A percentile compares a stretch with the other conserved stretches of the same genome.
Conservation (phyloP, 345 rosid species). For the Eucalyptus virginea region DNA sequence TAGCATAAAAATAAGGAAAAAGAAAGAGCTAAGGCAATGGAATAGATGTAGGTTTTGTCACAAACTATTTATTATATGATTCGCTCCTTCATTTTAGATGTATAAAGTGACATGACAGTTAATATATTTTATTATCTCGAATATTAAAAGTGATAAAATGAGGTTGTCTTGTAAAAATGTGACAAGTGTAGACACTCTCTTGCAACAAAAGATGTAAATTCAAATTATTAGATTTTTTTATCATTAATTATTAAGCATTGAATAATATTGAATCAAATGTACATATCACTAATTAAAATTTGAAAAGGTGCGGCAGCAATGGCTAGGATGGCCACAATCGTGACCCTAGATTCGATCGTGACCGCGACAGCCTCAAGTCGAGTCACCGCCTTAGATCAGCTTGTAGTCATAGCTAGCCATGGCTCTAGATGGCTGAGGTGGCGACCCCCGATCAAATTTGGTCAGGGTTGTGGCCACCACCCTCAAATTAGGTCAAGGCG, state of each 20-base stretch:
- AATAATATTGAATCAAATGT: neutral
- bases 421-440: neutral
- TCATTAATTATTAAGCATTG: neutral
- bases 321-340: neutral
- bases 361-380: rapidly evolving
- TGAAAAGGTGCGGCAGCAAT: neutral
- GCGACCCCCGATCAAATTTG: neutral
- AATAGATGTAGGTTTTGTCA: neutral
- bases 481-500: neutral
- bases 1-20: neutral
- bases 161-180: too few species aligned
- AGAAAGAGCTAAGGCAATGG: neutral
- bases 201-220: neutral
- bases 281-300: neutral
- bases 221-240: neutral
- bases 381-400: neutral
- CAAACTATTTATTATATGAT: rapidly evolving
- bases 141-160: neutral
- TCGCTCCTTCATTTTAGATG: neutral
- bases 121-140: neutral
- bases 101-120: rapidly evolving
- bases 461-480: neutral
- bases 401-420: neutral
- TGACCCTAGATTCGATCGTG: neutral
- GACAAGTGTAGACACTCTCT: neutral